phyloP scores from a whole-genome alignment of 768 basidiomycete species.

The Rubroboletus pulcherrimus region DNA sequence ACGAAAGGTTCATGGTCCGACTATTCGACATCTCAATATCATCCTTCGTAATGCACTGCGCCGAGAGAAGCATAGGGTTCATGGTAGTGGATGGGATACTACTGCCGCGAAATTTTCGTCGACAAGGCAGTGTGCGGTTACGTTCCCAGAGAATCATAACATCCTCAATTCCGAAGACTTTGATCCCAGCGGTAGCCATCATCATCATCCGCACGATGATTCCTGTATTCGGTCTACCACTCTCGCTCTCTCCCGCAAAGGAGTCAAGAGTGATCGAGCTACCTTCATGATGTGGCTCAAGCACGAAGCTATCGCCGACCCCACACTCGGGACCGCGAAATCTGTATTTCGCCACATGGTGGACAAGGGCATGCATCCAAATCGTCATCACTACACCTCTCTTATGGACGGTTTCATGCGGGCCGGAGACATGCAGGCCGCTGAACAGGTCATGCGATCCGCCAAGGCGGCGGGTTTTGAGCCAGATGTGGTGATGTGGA shows the following conservation, averaged over 20 bases:
- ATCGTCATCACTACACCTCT: constrained; percentile 67
- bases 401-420: constrained; percentile 72
- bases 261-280: constrained; percentile 52
- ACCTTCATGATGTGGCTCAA: constrained; percentile 61
- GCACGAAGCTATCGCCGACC: constrained; percentile 52
- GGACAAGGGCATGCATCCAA: constrained; percentile 66
- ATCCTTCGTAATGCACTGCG: constrained; percentile 52
- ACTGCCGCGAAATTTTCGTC: constrained; percentile 38
- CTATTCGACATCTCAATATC: constrained; percentile 55
- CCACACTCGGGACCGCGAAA: constrained; percentile 49
- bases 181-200: constrained; percentile 48
- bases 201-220: constrained; percentile 26
- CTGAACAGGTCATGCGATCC: constrained; percentile 52
- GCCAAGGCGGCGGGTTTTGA: constrained; percentile 47
- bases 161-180: constrained; percentile 32
- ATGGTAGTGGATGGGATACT: constrained; percentile 46
- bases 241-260: constrained; percentile 43
- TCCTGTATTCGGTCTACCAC: constrained; percentile 40
- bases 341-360: constrained; percentile 57
- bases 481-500: constrained; percentile 68
- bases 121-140: constrained; percentile 20
- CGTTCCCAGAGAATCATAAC: constrained; percentile 3
- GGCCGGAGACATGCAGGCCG: constrained; percentile 55
- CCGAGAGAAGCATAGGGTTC: constrained; percentile 43
- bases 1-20: constrained; percentile 40